Conservation (phyloP, 352 stramenopile species). For the Globisporangium radiosum region DNA sequence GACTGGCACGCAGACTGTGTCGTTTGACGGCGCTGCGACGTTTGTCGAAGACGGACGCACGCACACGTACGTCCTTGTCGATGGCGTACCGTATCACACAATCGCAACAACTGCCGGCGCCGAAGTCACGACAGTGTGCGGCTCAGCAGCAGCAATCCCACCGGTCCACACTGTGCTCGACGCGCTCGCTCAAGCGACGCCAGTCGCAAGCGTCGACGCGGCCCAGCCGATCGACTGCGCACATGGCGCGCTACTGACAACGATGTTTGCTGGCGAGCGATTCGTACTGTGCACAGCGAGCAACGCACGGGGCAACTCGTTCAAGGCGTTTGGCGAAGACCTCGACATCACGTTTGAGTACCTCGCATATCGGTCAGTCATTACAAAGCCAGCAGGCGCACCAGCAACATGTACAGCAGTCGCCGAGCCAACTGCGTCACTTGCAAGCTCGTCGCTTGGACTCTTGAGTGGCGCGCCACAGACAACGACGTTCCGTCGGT, state of each 20-base stretch:
- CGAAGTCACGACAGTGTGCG: no score
- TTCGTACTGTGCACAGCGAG: constrained; percentile 33
- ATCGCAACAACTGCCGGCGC: not conserved
- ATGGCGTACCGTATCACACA: no score
- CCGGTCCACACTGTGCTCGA: no score
- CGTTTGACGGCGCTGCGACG: constrained; percentile 25
- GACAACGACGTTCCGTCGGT: constrained; percentile 11
- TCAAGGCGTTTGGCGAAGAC: constrained; percentile 33
- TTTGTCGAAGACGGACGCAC: no score
- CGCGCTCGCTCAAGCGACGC: no score
- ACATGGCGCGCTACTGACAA: no score
- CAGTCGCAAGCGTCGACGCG: no score
- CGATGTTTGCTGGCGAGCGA: constrained; percentile 19
- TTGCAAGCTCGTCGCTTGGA: constrained; percentile 9
- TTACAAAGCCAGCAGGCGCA: not conserved
- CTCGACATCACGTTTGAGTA: constrained; percentile 33
- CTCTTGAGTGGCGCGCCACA: constrained; percentile 12
- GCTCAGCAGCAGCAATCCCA: no score
- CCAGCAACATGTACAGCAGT: not conserved
- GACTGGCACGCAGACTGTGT: constrained; percentile 16
- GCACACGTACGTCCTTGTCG: no score
- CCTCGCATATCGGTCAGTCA: constrained; percentile 1
- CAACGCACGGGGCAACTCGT: constrained; percentile 8
- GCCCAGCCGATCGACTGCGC: no score
- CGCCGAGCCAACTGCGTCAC: no score